These are phyloP conservation scores for Alternaria ethzedia DNA, from an alignment of 2,329 filamentous ascomycete genomes.

Conservation along the genomic window DNA sequence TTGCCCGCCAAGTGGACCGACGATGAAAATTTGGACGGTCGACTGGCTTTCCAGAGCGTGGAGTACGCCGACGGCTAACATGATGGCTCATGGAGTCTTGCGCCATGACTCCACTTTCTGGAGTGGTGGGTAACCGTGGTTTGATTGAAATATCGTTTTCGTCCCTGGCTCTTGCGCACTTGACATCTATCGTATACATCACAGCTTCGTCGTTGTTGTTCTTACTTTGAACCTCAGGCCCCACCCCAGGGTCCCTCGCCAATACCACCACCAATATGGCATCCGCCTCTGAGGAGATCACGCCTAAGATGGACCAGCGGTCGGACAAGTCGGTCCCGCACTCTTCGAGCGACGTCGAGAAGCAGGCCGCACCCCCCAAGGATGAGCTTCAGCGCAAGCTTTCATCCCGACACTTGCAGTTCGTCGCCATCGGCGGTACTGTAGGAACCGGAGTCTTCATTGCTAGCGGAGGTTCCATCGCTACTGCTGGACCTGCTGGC, in stretches of 20 bases:
- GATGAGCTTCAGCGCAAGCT: constrained; percentile 46
- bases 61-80: constrained; percentile 34
- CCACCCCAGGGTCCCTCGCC: constrained; percentile 12
- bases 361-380: constrained; percentile 34
- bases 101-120: constrained; percentile 25
- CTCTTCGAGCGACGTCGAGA: constrained; percentile 45
- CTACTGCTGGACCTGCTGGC: constrained; percentile 57
- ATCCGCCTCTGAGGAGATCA: constrained; percentile 28
- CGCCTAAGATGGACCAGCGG: constrained; percentile 35
- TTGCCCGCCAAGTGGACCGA: constrained; percentile 38
- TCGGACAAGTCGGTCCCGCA: constrained; percentile 41
- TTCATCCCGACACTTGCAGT: constrained; percentile 47
- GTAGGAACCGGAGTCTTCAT: constrained; percentile 64
- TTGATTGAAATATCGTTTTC: constrained; percentile 33
- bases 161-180: constrained; percentile 19
- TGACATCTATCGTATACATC: constrained; percentile 19
- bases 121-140: background rate
- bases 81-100: constrained; percentile 20
- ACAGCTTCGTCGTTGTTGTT: constrained; percentile 18
- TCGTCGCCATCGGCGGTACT: constrained; percentile 50
- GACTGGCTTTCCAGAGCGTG: constrained; percentile 31
- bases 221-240: constrained; percentile 15
- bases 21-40: constrained; percentile 40
- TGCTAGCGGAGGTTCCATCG: constrained; percentile 56
- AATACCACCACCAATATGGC: constrained; percentile 27